phyloP scores from a whole-genome alignment of 2,329 filamentous ascomycete species.

The Trichoderma oligosporum region DNA sequence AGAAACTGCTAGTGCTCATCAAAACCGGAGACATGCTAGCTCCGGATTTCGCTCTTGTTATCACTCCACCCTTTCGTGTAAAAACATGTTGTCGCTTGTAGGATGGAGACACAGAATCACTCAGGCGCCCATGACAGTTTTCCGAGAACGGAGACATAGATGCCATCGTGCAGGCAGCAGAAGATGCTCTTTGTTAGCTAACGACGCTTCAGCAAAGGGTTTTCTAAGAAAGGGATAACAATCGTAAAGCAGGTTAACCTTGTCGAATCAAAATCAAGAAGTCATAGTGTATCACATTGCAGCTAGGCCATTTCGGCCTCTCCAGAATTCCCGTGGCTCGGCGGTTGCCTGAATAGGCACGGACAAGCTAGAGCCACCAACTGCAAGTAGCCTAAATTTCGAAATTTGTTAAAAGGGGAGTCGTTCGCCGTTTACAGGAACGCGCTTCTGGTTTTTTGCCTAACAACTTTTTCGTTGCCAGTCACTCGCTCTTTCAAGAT shows the following conservation, averaged over 20 bases:
- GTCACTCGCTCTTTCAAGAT: constrained; percentile 15
- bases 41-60: too few relatives aligned
- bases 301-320: neutral
- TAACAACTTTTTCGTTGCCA: constrained; percentile 9
- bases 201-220: too few relatives aligned
- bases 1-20: too few relatives aligned
- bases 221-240: neutral
- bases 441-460: neutral
- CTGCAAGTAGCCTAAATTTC: neutral
- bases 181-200: too few relatives aligned
- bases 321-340: constrained; percentile 4
- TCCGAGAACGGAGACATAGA: too few relatives aligned
- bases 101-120: too few relatives aligned
- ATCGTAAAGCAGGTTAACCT: neutral
- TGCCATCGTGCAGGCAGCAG: too few relatives aligned
- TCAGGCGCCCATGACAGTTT: too few relatives aligned
- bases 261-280: neutral
- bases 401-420: constrained; percentile 7
- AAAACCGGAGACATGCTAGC: too few relatives aligned
- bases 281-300: neutral
- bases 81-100: too few relatives aligned
- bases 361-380: neutral
- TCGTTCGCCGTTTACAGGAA: neutral
- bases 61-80: too few relatives aligned
- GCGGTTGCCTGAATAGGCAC: constrained; percentile 14